These are phyloP conservation scores for Colletotrichum euphorbiae DNA, from an alignment of 2,329 filamentous ascomycete genomes.

Conservation along the genomic window DNA sequence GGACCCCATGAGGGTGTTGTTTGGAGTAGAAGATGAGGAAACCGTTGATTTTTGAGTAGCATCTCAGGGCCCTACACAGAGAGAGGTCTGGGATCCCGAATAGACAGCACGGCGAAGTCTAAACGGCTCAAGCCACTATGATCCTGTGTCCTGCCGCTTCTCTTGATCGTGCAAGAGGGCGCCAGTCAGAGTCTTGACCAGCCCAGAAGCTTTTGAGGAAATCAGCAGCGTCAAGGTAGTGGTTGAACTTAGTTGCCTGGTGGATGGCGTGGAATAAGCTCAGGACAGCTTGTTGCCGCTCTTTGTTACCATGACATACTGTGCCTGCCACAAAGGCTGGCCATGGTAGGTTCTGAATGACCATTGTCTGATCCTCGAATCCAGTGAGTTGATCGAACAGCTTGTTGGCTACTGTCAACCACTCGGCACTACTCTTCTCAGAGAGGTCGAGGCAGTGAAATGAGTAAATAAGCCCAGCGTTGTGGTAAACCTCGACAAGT, in stretches of 20 bases:
- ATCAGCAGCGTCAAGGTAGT: constrained; percentile 42
- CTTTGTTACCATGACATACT: constrained; percentile 43
- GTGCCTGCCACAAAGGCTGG: constrained; percentile 47
- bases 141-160: constrained; percentile 43
- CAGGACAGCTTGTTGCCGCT: constrained; percentile 40
- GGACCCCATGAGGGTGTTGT: constrained; percentile 52
- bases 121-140: constrained; percentile 39
- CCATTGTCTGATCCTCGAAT: constrained; percentile 43
- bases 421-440: constrained; percentile 33
- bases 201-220: constrained; percentile 46
- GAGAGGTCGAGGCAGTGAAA: constrained; percentile 44
- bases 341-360: constrained; percentile 47
- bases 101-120: not conserved
- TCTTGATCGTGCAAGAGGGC: constrained; percentile 42
- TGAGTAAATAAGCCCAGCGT: constrained; percentile 45
- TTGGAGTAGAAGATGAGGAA: constrained; percentile 51
- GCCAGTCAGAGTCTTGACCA: constrained; percentile 44
- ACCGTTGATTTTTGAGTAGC: constrained; percentile 45
- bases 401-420: constrained; percentile 38
- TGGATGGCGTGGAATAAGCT: constrained; percentile 40
- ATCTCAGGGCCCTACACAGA: not conserved
- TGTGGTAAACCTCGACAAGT: constrained; percentile 47
- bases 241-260: constrained; percentile 43
- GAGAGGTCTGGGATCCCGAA: not conserved
- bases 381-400: constrained; percentile 43